A percentile compares a stretch with the other conserved stretches of the same genome.
These are phyloP conservation scores for Neocatenulostroma microsporum DNA, from an alignment of 2,329 filamentous ascomycete genomes.

Conservation along the genomic window DNA sequence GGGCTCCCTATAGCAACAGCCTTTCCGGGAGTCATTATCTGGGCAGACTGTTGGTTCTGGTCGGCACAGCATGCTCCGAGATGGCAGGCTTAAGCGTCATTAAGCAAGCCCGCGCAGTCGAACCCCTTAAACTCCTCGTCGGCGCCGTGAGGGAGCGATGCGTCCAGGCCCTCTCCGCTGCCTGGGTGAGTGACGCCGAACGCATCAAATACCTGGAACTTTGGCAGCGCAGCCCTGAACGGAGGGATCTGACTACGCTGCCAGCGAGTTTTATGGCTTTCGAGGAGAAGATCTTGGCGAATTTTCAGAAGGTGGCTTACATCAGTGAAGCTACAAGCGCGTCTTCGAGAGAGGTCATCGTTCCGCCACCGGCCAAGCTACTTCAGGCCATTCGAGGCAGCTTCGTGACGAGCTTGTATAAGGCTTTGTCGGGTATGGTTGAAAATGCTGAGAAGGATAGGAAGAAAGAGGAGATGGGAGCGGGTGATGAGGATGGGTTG, in stretches of 20 bases:
- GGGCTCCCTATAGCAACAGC: slow-evolving; percentile 88
- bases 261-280: slow-evolving; percentile 78
- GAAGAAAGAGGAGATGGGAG: slow-evolving; percentile 46
- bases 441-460: slow-evolving; percentile 81
- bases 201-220: slow-evolving; percentile 88
- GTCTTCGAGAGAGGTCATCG: slow-evolving; percentile 70
- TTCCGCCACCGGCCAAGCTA: slow-evolving; percentile 76
- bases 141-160: slow-evolving; percentile 74
- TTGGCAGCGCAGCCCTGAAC: slow-evolving; percentile 77
- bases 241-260: slow-evolving; percentile 83
- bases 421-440: slow-evolving; percentile 88
- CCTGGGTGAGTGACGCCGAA: slow-evolving; percentile 90
- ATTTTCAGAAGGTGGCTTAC: slow-evolving; percentile 94
- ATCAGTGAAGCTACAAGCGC: slow-evolving; percentile 73
- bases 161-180: slow-evolving; percentile 74
- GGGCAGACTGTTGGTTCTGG: slow-evolving; percentile 67
- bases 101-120: slow-evolving; percentile 50
- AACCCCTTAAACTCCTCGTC: slow-evolving; percentile 68
- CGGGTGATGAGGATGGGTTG: slow-evolving; percentile 46
- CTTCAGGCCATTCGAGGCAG: slow-evolving; percentile 84
- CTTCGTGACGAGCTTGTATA: slow-evolving; percentile 90
- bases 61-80: slow-evolving; percentile 81
- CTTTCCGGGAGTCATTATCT: slow-evolving; percentile 88
- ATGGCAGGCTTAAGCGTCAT: slow-evolving; percentile 69
- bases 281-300: slow-evolving; percentile 69